Evolutionary conservation across 2,329 filamentous ascomycete genomes (phyloP).

Genomic region (Ceratocystis colombiana): DNA sequence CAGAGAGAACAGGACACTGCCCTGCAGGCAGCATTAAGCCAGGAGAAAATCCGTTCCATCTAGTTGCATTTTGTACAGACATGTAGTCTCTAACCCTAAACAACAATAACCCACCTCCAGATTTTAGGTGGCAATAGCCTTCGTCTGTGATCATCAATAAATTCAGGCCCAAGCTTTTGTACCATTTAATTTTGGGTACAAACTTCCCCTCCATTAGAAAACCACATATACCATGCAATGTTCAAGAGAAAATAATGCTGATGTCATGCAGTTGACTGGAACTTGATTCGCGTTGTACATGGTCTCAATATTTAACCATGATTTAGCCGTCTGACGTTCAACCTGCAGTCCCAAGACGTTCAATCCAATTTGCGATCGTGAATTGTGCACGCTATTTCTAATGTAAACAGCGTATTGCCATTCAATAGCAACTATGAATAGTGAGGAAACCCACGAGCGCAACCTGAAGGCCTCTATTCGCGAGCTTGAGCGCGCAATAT

Average conservation of each 20-base stretch:
- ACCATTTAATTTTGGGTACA: background rate
- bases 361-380: background rate
- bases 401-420: too few relatives aligned
- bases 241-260: background rate
- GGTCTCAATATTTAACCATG: slow-evolving; percentile 11
- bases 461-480: slow-evolving; percentile 57
- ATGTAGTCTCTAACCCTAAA: background rate
- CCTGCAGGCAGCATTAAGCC: background rate
- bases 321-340: slow-evolving; percentile 15
- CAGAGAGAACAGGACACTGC: background rate
- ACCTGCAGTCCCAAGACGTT: background rate
- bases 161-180: background rate
- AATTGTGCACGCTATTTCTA: too few relatives aligned
- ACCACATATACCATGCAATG: background rate
- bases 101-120: background rate
- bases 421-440: background rate
- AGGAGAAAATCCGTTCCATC: too few relatives aligned
- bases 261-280: slow-evolving; percentile 1
- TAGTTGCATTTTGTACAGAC: too few relatives aligned
- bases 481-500: slow-evolving; percentile 51
- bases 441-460: slow-evolving; percentile 37
- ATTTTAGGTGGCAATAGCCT: background rate
- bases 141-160: background rate
- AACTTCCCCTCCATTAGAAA: background rate
- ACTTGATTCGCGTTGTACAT: background rate